Conservation (phyloP, 2,329 filamentous ascomycete genomes). For the Clonostachys rhizophaga region DNA sequence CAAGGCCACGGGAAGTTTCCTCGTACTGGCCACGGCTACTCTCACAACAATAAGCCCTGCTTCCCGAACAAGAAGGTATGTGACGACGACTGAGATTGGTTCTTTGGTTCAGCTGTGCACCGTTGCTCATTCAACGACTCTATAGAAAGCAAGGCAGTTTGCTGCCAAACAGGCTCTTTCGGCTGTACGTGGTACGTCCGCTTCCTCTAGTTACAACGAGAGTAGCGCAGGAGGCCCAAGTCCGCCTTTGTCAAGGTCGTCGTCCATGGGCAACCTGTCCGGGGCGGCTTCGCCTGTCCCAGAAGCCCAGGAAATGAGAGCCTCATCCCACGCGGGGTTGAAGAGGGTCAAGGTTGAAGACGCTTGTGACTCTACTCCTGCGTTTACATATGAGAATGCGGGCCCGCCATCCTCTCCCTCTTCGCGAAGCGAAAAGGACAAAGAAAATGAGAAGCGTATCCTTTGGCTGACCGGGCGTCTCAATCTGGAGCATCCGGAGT, state of each 20-base stretch:
- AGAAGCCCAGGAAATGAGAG: no score
- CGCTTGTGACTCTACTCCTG: neutral
- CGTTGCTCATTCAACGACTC: neutral
- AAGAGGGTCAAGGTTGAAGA: conserved; percentile 9
- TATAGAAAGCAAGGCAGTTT: conserved; percentile 43
- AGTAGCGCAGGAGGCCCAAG: no score
- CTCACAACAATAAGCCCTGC: conserved; percentile 11
- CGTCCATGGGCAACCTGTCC: no score
- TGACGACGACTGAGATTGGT: neutral
- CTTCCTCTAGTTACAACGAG: no score
- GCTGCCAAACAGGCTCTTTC: conserved; percentile 42
- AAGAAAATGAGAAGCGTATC: conserved; percentile 16
- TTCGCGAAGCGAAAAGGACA: neutral
- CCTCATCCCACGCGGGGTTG: neutral
- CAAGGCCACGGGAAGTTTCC: conserved; percentile 13
- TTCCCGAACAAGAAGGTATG: conserved; percentile 43
- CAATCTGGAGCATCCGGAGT: conserved; percentile 23
- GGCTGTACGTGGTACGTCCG: conserved; percentile 24
- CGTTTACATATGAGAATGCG: neutral
- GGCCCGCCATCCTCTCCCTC: neutral
- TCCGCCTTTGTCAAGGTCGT: no score
- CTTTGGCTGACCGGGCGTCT: conserved; percentile 23
- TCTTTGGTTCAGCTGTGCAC: neutral
- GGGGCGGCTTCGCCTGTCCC: no score
- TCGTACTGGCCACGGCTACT: conserved; percentile 23